A percentile compares a stretch with the other conserved stretches of the same genome.
These are phyloP conservation scores for Globisporangium perplexum DNA, from an alignment of 352 stramenopile species.

Conservation along the genomic window DNA sequence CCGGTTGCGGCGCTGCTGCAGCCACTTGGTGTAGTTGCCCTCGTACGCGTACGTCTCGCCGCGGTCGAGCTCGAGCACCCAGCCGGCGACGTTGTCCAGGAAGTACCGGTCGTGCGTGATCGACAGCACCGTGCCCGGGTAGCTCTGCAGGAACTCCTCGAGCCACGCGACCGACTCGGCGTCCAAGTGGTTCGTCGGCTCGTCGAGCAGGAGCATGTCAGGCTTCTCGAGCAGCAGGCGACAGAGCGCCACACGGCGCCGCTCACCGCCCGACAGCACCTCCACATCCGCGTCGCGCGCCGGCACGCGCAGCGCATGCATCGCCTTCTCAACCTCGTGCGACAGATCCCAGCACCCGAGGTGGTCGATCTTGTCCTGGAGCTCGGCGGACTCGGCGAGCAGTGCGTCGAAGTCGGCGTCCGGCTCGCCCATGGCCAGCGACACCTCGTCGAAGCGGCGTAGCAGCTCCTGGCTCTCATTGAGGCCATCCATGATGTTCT, in stretches of 20 bases:
- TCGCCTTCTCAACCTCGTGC: slow-evolving; percentile 81
- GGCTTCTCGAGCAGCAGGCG: slow-evolving; percentile 95
- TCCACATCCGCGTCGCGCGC: slow-evolving; percentile 58
- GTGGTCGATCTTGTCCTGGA: slow-evolving; percentile 85
- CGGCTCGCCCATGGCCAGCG: slow-evolving; percentile 85
- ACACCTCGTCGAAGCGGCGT: slow-evolving; percentile 80
- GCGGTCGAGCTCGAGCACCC: slow-evolving; percentile 97
- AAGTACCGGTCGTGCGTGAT: slow-evolving; percentile 99
- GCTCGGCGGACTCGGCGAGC: slow-evolving; percentile 76
- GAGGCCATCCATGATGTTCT: slow-evolving; percentile 89
- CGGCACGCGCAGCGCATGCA: slow-evolving; percentile 72
- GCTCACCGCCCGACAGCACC: slow-evolving; percentile 90
- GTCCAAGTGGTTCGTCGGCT: slow-evolving; percentile 98
- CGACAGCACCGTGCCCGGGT: slow-evolving; percentile 95
- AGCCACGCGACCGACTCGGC: slow-evolving; percentile 96
- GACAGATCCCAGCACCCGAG: slow-evolving; percentile 79
- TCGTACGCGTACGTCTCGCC: slow-evolving; percentile 96
- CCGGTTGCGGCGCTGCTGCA: slow-evolving; percentile 93
- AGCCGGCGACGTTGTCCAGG: slow-evolving; percentile 96
- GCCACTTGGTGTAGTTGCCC: slow-evolving; percentile 98
- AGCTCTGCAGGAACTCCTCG: slow-evolving; percentile 95
- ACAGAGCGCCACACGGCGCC: slow-evolving; percentile 94
- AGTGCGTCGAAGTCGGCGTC: slow-evolving; percentile 88
- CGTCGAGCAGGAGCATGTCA: slow-evolving; percentile 96
- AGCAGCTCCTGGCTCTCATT: slow-evolving; percentile 82